phyloP scores from a whole-genome alignment of 1,139 yeast species.

The Yamadazyma aaseri region DNA sequence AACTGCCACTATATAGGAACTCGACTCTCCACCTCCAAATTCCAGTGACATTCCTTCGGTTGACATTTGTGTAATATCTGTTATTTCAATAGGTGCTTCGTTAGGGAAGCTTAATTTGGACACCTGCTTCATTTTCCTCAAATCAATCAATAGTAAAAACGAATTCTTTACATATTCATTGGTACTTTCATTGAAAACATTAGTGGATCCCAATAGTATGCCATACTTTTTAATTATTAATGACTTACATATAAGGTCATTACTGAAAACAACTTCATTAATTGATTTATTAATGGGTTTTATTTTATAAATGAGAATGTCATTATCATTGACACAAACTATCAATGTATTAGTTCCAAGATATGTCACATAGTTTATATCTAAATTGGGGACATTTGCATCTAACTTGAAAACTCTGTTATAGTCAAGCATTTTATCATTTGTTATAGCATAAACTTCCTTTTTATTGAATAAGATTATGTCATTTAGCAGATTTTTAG shows the following conservation, averaged over 20 bases:
- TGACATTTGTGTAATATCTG: slow-evolving; percentile 18
- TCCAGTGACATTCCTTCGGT: neutral
- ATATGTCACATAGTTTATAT: slow-evolving; percentile 14
- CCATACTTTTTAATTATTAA: slow-evolving; percentile 14
- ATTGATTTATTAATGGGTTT: slow-evolving; percentile 8
- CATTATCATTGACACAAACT: slow-evolving; percentile 8
- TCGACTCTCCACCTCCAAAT: neutral
- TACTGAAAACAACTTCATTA: slow-evolving; percentile 16
- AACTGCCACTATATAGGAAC: slow-evolving; percentile 12
- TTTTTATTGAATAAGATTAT: slow-evolving; percentile 15
- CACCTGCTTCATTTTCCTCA: slow-evolving; percentile 13
- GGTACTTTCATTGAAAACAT: slow-evolving; percentile 13
- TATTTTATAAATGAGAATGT: slow-evolving; percentile 12
- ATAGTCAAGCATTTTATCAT: slow-evolving; percentile 6
- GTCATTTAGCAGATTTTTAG: slow-evolving; percentile 6
- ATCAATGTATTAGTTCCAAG: slow-evolving; percentile 9
- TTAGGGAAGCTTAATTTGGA: slow-evolving; percentile 13
- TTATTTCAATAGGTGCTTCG: slow-evolving; percentile 16
- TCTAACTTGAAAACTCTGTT: slow-evolving; percentile 9
- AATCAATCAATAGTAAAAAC: slow-evolving; percentile 19
- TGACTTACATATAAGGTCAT: slow-evolving; percentile 16
- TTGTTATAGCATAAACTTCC: slow-evolving; percentile 9
- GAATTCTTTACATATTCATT: slow-evolving; percentile 18
- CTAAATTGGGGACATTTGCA: neutral
- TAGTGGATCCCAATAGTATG: slow-evolving; percentile 20